Evolutionary conservation across 2,329 filamentous ascomycete genomes (phyloP).

Genomic region (Talaromyces sp.): DNA sequence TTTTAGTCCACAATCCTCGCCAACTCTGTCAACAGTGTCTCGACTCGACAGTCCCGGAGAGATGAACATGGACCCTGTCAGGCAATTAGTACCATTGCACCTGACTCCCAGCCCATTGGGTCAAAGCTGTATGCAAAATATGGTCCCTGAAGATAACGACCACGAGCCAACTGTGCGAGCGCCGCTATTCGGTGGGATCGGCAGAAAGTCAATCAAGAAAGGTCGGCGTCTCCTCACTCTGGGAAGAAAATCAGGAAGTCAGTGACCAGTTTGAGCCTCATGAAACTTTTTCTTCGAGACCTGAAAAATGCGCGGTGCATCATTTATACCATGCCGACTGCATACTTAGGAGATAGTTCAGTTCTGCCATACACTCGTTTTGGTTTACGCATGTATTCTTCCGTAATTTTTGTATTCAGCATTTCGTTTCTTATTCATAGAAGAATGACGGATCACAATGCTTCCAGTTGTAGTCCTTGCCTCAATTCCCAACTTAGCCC

Average conservation of each 20-base stretch:
- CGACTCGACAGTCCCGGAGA: neutral
- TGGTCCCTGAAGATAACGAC: neutral
- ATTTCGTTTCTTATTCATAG: constrained; percentile 2
- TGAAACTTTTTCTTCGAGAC: neutral
- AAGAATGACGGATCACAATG: neutral
- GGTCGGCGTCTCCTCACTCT: constrained; percentile 13
- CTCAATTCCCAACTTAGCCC: neutral
- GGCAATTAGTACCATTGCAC: constrained; percentile 13
- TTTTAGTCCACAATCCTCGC: constrained; percentile 2
- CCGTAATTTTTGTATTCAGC: neutral
- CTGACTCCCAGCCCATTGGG: constrained; percentile 33
- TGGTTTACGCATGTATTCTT: constrained; percentile 7
- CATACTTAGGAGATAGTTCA: constrained; percentile 8
- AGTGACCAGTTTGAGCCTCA: neutral
- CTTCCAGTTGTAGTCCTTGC: neutral
- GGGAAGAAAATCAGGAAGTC: constrained; percentile 6
- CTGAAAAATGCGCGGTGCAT: neutral
- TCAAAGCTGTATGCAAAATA: constrained; percentile 30
- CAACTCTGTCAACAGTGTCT: constrained; percentile 1
- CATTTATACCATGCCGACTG: constrained; percentile 2
- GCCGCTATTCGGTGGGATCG: constrained; percentile 5
- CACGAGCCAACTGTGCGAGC: neutral
- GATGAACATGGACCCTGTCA: constrained; percentile 1
- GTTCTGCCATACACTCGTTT: constrained; percentile 5
- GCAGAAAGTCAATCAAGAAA: constrained; percentile 7